Evolutionary conservation across 345 rosid species (phyloP), one percentile per base, ranked within the genome.

Genomic region (Microcos paniculata): DNA sequence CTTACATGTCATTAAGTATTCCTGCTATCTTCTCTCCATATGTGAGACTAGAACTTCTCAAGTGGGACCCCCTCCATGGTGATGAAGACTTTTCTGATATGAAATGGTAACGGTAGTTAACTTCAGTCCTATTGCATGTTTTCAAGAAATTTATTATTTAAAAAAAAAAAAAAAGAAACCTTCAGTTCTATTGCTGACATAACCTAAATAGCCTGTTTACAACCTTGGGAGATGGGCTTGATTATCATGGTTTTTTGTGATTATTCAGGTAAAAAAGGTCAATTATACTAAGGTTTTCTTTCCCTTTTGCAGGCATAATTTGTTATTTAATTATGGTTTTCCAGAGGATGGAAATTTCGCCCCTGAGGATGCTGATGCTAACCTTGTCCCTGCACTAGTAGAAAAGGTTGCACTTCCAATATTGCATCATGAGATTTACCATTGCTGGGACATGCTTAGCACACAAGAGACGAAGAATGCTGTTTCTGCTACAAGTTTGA

Each of bases 381-480:
- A 93, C 76, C 96, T 96, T 33, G 84, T 96, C 74, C 98, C 99
- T 59, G 90, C 85, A 80, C 84, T 96, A 46, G 95, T 96, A 69
- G 98, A 92, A 80, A 93, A 89, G 82, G 89, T 96, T 79, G 99
- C 97, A 40, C 80, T 93, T 65, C 98, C 97, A 40, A 83, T 88
- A 64, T 80, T 93, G 84, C 90, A 93, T 79, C 99, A 93, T 79
- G 90, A 93, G 82, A 90, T 96, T 71, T 84, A 81, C 61, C 87
- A 81, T 61, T 96, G 97, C 76, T 96, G 99, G 99, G 99, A 96
- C 83, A 84, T 88, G 80, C 90, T 93, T 68, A 96, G 99, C 81
- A 82, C 87, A 6, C 82, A 59, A 59, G 97, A 93, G 79, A 93
- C 98, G 0, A 88, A 69, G 79, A 86, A 90, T 83, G 98, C 91